A percentile compares a stretch with the other conserved stretches of the same genome.
These are phyloP conservation scores for Dillenia suffruticosa DNA, from an alignment of 164 flowering plant genomes.

Conservation along the genomic window DNA sequence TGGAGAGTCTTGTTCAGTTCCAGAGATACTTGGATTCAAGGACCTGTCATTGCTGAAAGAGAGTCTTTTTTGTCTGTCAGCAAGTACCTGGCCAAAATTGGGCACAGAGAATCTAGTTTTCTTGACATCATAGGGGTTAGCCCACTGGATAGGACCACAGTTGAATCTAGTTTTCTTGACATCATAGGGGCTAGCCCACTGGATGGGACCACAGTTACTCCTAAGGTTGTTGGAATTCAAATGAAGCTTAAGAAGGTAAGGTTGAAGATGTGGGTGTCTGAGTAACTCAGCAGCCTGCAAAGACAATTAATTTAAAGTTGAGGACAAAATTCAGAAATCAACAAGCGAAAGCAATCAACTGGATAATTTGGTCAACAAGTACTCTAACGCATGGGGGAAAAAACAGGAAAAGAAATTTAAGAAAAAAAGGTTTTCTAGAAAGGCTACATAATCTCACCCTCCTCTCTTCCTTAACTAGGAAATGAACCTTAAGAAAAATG, in stretches of 20 bases:
- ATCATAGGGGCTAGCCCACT: constrained; percentile 35
- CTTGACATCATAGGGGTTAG: constrained; percentile 35
- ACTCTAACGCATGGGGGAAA: background rate
- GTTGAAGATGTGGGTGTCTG: constrained; percentile 76
- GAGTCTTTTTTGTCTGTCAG: constrained; percentile 35
- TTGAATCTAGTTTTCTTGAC: constrained; percentile 47
- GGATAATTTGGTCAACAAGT: no score
- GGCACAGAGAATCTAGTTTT: constrained; percentile 50
- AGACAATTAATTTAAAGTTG: background rate
- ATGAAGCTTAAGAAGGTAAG: constrained; percentile 63
- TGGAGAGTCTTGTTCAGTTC: constrained; percentile 45
- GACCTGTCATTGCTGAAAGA: constrained; percentile 62
- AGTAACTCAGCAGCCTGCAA: constrained; percentile 91
- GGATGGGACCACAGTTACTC: constrained; percentile 32
- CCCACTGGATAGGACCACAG: constrained; percentile 33
- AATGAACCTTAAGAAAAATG: no score
- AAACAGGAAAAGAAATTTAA: background rate
- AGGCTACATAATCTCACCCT: no score
- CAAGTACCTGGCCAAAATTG: constrained; percentile 23
- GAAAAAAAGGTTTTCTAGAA: background rate
- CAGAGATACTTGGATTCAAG: constrained; percentile 66
- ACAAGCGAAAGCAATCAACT: no score
- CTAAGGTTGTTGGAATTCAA: constrained; percentile 56
- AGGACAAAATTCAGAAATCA: background rate
- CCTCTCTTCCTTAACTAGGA: no score